phyloP scores from a whole-genome alignment of 495 filamentous ascomycete species.

The Lasiosphaeria ovina region DNA sequence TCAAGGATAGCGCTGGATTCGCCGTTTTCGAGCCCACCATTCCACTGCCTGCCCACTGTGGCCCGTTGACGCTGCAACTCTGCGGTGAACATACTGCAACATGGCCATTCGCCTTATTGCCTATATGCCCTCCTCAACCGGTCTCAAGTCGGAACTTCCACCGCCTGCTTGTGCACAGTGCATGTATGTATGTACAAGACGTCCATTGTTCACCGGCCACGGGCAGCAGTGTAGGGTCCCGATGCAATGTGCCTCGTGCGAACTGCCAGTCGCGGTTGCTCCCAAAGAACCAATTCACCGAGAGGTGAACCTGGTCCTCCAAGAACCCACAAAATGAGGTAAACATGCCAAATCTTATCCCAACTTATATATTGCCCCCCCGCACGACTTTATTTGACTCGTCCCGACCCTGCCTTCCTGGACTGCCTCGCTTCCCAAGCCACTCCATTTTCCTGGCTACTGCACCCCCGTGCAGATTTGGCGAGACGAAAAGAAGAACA shows the following conservation, averaged over 20 bases:
- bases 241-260: background rate
- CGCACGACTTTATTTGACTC: background rate
- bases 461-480: background rate
- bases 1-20: background rate
- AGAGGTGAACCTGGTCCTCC: background rate
- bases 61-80: no score
- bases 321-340: constrained; percentile 1
- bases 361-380: constrained; percentile 6
- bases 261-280: background rate
- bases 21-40: background rate
- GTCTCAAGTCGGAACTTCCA: no score
- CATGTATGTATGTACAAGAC: no score
- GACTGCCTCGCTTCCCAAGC: background rate
- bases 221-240: background rate
- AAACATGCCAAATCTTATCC: background rate
- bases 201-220: background rate
- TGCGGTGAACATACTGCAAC: no score
- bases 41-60: no score
- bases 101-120: no score
- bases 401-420: background rate
- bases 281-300: background rate
- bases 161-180: no score
- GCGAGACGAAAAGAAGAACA: background rate
- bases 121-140: no score
- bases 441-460: background rate